A percentile compares a stretch with the other conserved stretches of the same genome.
These are phyloP conservation scores for Carex pumila DNA, from an alignment of 176 grass and related monocot genomes.

Conservation along the genomic window DNA sequence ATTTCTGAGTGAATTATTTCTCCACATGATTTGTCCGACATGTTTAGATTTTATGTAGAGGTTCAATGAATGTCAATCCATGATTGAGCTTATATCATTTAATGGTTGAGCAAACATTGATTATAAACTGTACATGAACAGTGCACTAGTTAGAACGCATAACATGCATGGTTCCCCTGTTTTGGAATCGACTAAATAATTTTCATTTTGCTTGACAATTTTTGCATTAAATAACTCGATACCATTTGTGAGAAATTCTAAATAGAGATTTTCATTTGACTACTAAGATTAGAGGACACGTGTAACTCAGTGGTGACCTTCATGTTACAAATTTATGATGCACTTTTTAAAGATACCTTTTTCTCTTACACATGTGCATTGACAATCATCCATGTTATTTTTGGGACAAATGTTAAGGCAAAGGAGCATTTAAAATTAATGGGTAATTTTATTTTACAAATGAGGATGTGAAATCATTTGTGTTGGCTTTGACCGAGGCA, in stretches of 20 bases:
- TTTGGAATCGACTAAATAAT: neutral
- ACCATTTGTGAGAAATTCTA: too few species aligned
- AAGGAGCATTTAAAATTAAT: neutral
- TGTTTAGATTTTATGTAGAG: neutral
- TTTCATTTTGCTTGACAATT: neutral
- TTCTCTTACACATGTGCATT: slow-evolving; percentile 8
- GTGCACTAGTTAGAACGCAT: neutral
- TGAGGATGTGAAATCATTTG: slow-evolving; percentile 3
- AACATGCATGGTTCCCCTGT: neutral
- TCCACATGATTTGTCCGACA: neutral
- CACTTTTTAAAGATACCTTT: neutral
- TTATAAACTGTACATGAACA: neutral
- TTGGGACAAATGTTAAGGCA: neutral
- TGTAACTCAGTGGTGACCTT: neutral
- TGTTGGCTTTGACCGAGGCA: slow-evolving; percentile 17
- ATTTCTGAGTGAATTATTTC: neutral
- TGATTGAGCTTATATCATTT: neutral
- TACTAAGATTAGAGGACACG: neutral
- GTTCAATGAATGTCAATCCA: neutral
- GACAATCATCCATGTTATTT: neutral
- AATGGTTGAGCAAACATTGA: neutral
- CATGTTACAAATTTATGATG: neutral
- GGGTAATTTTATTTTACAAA: neutral
- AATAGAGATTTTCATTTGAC: too few species aligned
- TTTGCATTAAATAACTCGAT: neutral